Base-by-base conservation (phyloP, 2,329 filamentous ascomycete genomes). In the Cercospora beticola region DNA sequence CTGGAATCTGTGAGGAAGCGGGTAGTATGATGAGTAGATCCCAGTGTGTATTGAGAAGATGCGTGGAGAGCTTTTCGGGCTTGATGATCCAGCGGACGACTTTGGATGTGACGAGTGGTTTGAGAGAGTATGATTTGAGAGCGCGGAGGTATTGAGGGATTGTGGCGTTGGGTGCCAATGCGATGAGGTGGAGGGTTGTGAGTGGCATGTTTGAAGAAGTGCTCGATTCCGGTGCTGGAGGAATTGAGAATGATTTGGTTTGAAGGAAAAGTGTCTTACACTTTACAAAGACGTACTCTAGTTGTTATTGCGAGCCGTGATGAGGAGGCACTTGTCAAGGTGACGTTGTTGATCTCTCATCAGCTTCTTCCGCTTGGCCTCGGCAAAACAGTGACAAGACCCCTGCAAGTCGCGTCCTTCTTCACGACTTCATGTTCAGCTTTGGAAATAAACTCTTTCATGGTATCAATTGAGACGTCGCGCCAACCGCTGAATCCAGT, bases 1-100 rank as follows among this genome's bases (percentile, higher is more conserved):
- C 68, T 9, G 72, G 75, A 14, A 77, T 67, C 9, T n/a, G 75
- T 70, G 63, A 63, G 21, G 56, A 78, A 73, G 6, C 68, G 5
- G 74, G 76, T 0, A 84, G 69, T 70, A 86, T 81, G 67, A 86
- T 74, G 18, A 86, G 79, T n/a, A 86, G 68, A 67, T 85, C 81
- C 83, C 84, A 86, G 64, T 77, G 74, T 33, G 77, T 78, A 60
- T 81, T 76, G 14, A 84, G 79, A 16, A 86, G 78, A 5, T 78
- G 72, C 14, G 76, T 74, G 7, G 83, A 85, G 54, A 83, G 75
- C 0, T 72, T 74, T 1, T 79, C 79, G 1, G 84, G 83, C 18
- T 81, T 79, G 66, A 86, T 83, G 56, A 86, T 84, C 83, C 83
- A 86, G 52, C 84, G 78, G 46, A 84, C 73, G 40, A 83, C 81